Conservation (phyloP, 2,329 filamentous ascomycete species). For the Beauveria medogensis region DNA sequence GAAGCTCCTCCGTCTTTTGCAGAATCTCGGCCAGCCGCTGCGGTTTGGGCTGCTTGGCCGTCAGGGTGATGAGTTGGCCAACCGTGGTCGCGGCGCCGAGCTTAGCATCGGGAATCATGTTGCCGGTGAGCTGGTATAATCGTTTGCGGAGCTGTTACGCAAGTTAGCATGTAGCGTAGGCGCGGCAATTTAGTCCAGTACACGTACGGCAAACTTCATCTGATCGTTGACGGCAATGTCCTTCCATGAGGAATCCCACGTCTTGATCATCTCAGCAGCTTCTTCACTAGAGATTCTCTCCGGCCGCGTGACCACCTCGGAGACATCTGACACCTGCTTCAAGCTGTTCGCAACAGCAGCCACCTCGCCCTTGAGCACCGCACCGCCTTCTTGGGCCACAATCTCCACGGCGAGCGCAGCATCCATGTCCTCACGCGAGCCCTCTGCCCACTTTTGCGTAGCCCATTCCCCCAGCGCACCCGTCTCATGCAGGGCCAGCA, state of each 20-base stretch:
- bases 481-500: constrained; percentile 32
- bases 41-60: constrained; percentile 47
- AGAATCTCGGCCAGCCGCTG: constrained; percentile 58
- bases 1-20: constrained; percentile 35
- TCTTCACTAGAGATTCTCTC: constrained; percentile 28
- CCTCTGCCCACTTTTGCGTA: constrained; percentile 25
- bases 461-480: constrained; percentile 23
- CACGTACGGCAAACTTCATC: constrained; percentile 67
- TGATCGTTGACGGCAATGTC: constrained; percentile 46
- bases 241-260: constrained; percentile 51
- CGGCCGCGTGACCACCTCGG: constrained; percentile 16
- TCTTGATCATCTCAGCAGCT: constrained; percentile 33
- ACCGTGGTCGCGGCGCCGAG: constrained; percentile 50
- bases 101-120: constrained; percentile 62
- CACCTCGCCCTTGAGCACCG: constrained; percentile 31
- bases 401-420: constrained; percentile 30
- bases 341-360: constrained; percentile 26
- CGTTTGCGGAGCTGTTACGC: constrained; percentile 67
- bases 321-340: constrained; percentile 17
- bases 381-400: constrained; percentile 31
- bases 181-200: neutral
- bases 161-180: neutral
- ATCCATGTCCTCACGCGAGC: constrained; percentile 26
- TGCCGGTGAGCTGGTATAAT: constrained; percentile 71
- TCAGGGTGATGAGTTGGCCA: constrained; percentile 44